Evolutionary conservation across 768 basidiomycete genomes (phyloP).

Genomic region (Nidularia sp.): DNA sequence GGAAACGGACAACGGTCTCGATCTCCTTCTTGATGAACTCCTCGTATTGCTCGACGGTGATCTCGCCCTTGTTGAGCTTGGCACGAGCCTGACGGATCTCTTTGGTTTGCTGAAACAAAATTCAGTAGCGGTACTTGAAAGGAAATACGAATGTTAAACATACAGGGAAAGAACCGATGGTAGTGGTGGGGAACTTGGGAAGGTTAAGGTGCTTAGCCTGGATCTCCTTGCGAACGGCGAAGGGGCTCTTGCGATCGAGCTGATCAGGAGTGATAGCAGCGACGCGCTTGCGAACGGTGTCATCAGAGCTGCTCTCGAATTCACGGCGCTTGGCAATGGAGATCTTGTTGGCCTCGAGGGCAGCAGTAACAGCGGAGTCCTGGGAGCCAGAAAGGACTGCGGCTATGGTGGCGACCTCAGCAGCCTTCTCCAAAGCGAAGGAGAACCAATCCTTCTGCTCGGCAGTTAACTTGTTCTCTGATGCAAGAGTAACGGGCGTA

Average conservation of each 20-base stretch:
- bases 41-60: constrained; percentile 85
- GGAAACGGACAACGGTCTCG: constrained; percentile 89
- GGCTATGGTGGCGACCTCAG: constrained; percentile 86
- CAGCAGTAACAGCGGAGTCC: constrained; percentile 61
- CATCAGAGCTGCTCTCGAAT: constrained; percentile 92
- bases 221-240: constrained; percentile 80
- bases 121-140: neutral
- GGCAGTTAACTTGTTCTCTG: constrained; percentile 84
- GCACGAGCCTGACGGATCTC: constrained; percentile 97
- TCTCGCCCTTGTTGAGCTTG: constrained; percentile 88
- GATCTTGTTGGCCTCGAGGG: constrained; percentile 82
- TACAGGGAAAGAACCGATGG: constrained; percentile 97
- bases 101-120: constrained; percentile 79
- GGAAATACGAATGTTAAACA: constrained; percentile 12
- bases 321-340: constrained; percentile 93
- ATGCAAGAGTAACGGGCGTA: constrained; percentile 92
- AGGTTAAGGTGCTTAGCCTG: constrained; percentile 87
- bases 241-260: constrained; percentile 86
- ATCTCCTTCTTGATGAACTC: constrained; percentile 99
- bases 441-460: constrained; percentile 98
- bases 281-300: constrained; percentile 92
- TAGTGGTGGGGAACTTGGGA: constrained; percentile 97
- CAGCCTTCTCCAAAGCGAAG: constrained; percentile 94
- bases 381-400: constrained; percentile 83
- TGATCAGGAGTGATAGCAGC: constrained; percentile 83